Evolutionary conservation across 371 early-diverging fungal species (phyloP).

Genomic region (Mortierella sp.): DNA sequence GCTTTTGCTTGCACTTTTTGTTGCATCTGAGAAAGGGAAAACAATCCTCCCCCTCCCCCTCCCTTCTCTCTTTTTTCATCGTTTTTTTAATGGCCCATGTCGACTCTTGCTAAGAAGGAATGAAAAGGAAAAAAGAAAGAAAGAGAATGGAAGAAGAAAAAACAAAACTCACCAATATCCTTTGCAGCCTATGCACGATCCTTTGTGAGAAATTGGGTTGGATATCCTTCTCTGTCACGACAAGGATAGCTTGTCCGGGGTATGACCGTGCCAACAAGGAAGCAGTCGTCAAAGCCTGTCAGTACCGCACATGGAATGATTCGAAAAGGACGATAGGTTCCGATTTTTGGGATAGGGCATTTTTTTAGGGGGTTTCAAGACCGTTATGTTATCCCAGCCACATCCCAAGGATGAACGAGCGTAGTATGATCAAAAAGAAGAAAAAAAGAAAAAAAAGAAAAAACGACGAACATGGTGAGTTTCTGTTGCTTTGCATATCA

Average conservation of each 20-base stretch:
- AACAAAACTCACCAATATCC: slow-evolving; percentile 29
- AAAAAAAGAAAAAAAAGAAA: slow-evolving; percentile 1
- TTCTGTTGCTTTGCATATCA: neutral
- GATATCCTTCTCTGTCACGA: slow-evolving; percentile 24
- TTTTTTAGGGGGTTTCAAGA: too few species aligned
- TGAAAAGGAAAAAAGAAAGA: too few species aligned
- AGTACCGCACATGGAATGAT: neutral
- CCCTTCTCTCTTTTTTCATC: too few species aligned
- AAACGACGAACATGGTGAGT: neutral
- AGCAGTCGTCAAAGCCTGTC: slow-evolving; percentile 33
- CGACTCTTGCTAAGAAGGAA: too few species aligned
- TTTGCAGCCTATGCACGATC: slow-evolving; percentile 31
- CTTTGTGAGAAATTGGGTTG: slow-evolving; percentile 13
- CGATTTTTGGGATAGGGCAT: neutral
- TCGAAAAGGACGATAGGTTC: neutral
- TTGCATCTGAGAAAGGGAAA: too few species aligned
- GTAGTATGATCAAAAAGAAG: neutral
- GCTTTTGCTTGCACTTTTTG: too few species aligned
- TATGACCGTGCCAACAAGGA: slow-evolving; percentile 29
- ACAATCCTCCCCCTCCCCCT: too few species aligned
- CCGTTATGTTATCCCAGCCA: too few species aligned
- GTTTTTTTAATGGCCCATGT: too few species aligned
- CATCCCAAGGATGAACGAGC: too few species aligned
- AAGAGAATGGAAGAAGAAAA: neutral
- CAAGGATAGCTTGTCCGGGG: slow-evolving; percentile 21